phyloP scores from a whole-genome alignment of 495 filamentous ascomycete species.

The Cairneyella variabilis region DNA sequence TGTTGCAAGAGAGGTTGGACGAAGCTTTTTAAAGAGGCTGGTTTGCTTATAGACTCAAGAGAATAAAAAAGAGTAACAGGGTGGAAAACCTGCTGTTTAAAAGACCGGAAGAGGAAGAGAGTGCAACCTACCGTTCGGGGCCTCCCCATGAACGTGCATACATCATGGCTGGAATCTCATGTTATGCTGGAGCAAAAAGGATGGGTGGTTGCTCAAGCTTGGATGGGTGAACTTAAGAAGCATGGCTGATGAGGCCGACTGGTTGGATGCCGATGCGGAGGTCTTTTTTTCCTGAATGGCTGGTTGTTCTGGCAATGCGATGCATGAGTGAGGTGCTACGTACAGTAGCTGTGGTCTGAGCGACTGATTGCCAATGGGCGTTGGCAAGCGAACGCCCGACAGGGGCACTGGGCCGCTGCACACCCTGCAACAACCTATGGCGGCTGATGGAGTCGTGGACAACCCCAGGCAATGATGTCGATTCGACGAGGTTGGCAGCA shows the following conservation, averaged over 20 bases:
- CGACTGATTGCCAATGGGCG: neutral
- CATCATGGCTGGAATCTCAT: too few relatives aligned
- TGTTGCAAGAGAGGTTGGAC: slow-evolving; percentile 16
- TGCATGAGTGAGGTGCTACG: slow-evolving; percentile 1
- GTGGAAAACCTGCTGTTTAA: slow-evolving; percentile 18
- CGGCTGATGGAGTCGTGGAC: neutral
- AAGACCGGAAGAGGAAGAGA: neutral
- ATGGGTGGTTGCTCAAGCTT: too few relatives aligned
- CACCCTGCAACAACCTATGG: slow-evolving; percentile 1
- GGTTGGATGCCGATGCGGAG: neutral
- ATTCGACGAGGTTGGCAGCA: slow-evolving; percentile 2
- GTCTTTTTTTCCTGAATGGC: neutral
- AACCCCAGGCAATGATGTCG: slow-evolving; percentile 7
- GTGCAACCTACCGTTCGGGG: neutral
- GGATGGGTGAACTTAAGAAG: neutral
- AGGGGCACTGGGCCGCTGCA: neutral
- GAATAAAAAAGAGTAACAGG: slow-evolving; percentile 9
- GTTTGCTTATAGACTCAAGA: slow-evolving; percentile 15
- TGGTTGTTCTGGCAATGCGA: slow-evolving; percentile 1
- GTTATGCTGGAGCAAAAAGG: too few relatives aligned
- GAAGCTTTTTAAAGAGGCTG: slow-evolving; percentile 19
- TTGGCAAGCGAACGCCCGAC: neutral
- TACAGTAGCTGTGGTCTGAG: neutral
- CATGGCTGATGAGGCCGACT: neutral
- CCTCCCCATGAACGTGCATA: neutral